phyloP scores from a whole-genome alignment of 2,329 filamentous ascomycete species.

The Claviceps capensis region DNA sequence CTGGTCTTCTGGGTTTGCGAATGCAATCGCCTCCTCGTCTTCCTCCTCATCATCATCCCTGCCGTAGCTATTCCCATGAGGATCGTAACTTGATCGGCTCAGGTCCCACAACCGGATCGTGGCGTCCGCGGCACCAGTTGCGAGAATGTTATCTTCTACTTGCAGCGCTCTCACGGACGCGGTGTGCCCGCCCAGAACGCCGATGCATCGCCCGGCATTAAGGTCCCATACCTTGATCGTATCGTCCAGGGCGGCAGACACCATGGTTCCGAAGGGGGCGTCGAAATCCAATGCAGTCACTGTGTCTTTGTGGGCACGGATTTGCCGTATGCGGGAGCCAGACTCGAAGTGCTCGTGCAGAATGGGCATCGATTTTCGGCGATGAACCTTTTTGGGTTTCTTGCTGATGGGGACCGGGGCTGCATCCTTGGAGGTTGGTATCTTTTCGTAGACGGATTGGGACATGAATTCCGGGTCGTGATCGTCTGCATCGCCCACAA shows the following conservation, averaged over 20 bases:
- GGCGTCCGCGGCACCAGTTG: slow-evolving; percentile 88
- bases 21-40: slow-evolving; percentile 56
- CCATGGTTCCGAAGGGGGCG: slow-evolving; percentile 89
- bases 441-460: slow-evolving; percentile 89
- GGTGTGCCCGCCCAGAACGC: slow-evolving; percentile 81
- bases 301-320: slow-evolving; percentile 75
- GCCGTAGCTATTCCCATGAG: slow-evolving; percentile 47
- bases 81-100: slow-evolving; percentile 73
- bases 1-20: slow-evolving; percentile 56
- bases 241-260: slow-evolving; percentile 84
- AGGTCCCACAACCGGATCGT: slow-evolving; percentile 93
- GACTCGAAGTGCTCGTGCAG: slow-evolving; percentile 91
- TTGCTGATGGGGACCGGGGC: slow-evolving; percentile 25
- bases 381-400: slow-evolving; percentile 39
- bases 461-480: slow-evolving; percentile 68
- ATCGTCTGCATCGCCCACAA: slow-evolving; percentile 36
- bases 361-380: slow-evolving; percentile 80
- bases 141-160: slow-evolving; percentile 89
- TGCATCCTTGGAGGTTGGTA: slow-evolving; percentile 44
- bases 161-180: slow-evolving; percentile 87
- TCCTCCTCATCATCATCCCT: slow-evolving; percentile 41
- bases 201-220: slow-evolving; percentile 84
- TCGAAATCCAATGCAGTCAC: slow-evolving; percentile 93
- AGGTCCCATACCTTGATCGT: slow-evolving; percentile 94
- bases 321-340: slow-evolving; percentile 74